A percentile compares a stretch with the other conserved stretches of the same genome.
phyloP scores from a whole-genome alignment of 345 rosid genomes.

The Arabidopsis arenosa region DNA sequence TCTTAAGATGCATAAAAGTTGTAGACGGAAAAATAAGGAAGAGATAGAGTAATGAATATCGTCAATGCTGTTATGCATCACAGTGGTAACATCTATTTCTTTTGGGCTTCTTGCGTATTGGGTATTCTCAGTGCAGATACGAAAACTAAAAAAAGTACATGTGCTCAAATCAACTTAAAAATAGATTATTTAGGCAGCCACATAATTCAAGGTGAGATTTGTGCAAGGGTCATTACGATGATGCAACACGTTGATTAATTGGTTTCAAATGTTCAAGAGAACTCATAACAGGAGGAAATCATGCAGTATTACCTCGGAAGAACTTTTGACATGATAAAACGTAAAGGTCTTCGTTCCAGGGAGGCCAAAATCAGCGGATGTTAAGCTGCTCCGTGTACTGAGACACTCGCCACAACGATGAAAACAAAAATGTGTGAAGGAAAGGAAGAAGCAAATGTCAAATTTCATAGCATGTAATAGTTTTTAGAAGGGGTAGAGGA shows the following conservation, averaged over 20 bases:
- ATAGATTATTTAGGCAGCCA: background rate
- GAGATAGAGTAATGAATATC: background rate
- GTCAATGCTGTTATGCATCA: background rate
- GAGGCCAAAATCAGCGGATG: slow-evolving; percentile 48
- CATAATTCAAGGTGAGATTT: background rate
- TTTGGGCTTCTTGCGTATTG: background rate
- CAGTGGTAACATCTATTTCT: background rate
- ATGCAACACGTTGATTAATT: slow-evolving; percentile 20
- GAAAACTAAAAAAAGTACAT: background rate
- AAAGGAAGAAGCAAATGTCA: slow-evolving; percentile 24
- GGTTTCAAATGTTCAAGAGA: slow-evolving; percentile 16
- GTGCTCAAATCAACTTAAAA: background rate
- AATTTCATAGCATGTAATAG: background rate
- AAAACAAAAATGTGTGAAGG: slow-evolving; percentile 9
- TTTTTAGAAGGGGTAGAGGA: background rate
- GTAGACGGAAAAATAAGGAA: slow-evolving; percentile 4
- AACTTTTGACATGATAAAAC: slow-evolving; percentile 78
- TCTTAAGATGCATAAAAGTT: slow-evolving; percentile 16
- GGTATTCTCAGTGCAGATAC: background rate
- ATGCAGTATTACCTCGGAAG: slow-evolving; percentile 68
- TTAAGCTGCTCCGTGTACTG: slow-evolving; percentile 58
- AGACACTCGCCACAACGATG: slow-evolving; percentile 33
- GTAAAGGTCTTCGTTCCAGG: slow-evolving; percentile 52
- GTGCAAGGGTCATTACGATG: background rate
- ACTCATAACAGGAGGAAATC: slow-evolving; percentile 8